Evolutionary conservation across 2,329 filamentous ascomycete species (phyloP).

Genomic region (Rhynchosporium secalis): DNA sequence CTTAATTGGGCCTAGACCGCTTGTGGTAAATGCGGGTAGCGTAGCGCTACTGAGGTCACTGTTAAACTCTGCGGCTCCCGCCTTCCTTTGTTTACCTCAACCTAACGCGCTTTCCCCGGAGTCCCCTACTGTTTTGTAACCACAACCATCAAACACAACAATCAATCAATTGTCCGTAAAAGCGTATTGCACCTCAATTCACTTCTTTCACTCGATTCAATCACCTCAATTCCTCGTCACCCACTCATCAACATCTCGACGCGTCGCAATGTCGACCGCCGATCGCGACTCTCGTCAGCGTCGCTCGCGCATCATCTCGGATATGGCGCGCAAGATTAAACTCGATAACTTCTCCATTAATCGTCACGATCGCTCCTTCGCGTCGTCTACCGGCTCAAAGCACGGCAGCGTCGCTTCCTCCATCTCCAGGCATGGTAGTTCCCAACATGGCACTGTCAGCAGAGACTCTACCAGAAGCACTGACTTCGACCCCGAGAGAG

Average conservation of each 20-base stretch:
- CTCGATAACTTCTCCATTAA: conserved; percentile 4
- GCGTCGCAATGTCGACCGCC: conserved; percentile 7
- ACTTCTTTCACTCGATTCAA: not conserved
- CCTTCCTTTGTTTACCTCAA: conserved; percentile 4
- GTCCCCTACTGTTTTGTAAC: not conserved
- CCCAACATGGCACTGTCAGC: conserved; percentile 37
- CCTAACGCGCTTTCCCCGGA: conserved; percentile 3
- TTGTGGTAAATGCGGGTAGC: not conserved
- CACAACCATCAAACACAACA: conserved; percentile 3
- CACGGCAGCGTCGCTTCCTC: not conserved
- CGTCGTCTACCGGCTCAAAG: conserved; percentile 5
- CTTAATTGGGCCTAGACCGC: not conserved
- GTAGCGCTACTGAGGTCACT: too few relatives aligned
- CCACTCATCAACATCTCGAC: not conserved
- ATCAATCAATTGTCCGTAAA: conserved; percentile 1
- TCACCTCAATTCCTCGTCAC: not conserved
- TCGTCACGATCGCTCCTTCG: conserved; percentile 7
- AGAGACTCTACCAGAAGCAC: conserved; percentile 27
- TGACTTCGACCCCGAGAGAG: conserved; percentile 27
- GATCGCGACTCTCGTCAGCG: conserved; percentile 5
- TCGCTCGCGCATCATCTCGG: conserved; percentile 3
- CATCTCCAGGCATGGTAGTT: conserved; percentile 30
- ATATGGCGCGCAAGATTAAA: conserved; percentile 10
- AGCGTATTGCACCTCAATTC: not conserved
- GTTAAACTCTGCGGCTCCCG: not conserved